Conservation (phyloP, 352 stramenopile genomes). For the Pythium guiyangense region DNA sequence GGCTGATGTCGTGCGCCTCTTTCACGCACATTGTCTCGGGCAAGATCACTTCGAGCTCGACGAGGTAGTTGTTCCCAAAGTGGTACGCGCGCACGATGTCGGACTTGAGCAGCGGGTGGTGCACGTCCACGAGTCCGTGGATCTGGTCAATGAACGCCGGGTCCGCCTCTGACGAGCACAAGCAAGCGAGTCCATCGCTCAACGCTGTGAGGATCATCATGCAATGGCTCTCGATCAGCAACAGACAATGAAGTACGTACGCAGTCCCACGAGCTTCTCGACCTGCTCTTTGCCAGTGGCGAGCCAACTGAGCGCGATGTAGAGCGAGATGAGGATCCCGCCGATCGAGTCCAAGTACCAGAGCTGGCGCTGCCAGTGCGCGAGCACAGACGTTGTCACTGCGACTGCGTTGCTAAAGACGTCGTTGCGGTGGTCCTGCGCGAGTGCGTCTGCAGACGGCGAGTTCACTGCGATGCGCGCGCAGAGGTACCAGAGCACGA, state of each 20-base stretch:
- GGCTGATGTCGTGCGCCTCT: constrained; percentile 95
- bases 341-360: constrained; percentile 94
- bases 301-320: constrained; percentile 96
- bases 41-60: constrained; percentile 81
- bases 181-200: not conserved
- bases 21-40: constrained; percentile 89
- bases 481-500: constrained; percentile 81
- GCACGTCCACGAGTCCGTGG: constrained; percentile 77
- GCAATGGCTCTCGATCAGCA: too few relatives aligned
- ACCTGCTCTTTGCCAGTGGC: constrained; percentile 95
- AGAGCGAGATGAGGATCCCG: constrained; percentile 94
- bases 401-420: constrained; percentile 93
- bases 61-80: constrained; percentile 96
- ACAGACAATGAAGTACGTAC: constrained; percentile 59
- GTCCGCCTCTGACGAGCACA: constrained; percentile 64
- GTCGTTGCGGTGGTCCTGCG: constrained; percentile 97
- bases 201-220: constrained; percentile 1
- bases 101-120: constrained; percentile 87
- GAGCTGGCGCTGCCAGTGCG: constrained; percentile 60
- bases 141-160: constrained; percentile 94
- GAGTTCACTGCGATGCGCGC: constrained; percentile 58
- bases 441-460: constrained; percentile 64
- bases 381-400: constrained; percentile 71
- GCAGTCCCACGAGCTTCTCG: constrained; percentile 81
- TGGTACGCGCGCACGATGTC: constrained; percentile 95